These are phyloP conservation scores for Metschnikowia arizonensis DNA, from an alignment of 805 yeast species.

Conservation along the genomic window DNA sequence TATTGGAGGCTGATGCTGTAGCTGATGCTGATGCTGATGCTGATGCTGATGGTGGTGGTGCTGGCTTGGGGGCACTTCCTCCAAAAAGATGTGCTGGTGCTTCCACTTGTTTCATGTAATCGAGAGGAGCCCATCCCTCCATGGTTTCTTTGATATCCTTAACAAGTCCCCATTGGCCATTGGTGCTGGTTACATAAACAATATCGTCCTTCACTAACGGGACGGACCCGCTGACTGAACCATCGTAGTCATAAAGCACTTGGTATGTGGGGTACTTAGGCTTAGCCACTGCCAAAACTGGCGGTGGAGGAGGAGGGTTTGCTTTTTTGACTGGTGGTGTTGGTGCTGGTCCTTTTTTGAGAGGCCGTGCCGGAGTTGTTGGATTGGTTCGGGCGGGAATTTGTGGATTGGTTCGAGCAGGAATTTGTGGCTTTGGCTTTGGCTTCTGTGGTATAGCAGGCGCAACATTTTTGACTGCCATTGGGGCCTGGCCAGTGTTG, in stretches of 20 bases:
- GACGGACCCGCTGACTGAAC: slow-evolving; percentile 76
- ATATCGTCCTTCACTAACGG: slow-evolving; percentile 75
- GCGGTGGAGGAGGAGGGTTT: slow-evolving; percentile 55
- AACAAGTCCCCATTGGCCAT: slow-evolving; percentile 94
- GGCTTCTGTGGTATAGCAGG: slow-evolving; percentile 13
- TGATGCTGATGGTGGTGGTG: slow-evolving; percentile 37
- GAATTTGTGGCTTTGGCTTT: slow-evolving; percentile 14
- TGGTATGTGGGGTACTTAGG: slow-evolving; percentile 74
- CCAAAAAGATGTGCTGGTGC: slow-evolving; percentile 39
- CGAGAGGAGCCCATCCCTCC: slow-evolving; percentile 98
- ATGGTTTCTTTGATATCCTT: slow-evolving; percentile 66
- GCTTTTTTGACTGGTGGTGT: slow-evolving; percentile 55
- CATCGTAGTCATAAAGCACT: slow-evolving; percentile 86
- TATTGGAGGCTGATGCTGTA: slow-evolving; percentile 23
- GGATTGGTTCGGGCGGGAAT: slow-evolving; percentile 11
- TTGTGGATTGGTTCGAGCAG: slow-evolving; percentile 7
- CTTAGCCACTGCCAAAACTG: slow-evolving; percentile 50
- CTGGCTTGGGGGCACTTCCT: slow-evolving; percentile 19
- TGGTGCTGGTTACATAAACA: slow-evolving; percentile 65
- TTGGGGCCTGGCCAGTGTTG: neutral
- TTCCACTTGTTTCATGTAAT: slow-evolving; percentile 66
- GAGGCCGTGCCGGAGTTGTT: slow-evolving; percentile 25
- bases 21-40: slow-evolving; percentile 31
- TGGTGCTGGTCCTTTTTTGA: slow-evolving; percentile 42
- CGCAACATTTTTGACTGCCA: neutral